phyloP scores from a whole-genome alignment of 345 rosid species.

The Garcia nutans region DNA sequence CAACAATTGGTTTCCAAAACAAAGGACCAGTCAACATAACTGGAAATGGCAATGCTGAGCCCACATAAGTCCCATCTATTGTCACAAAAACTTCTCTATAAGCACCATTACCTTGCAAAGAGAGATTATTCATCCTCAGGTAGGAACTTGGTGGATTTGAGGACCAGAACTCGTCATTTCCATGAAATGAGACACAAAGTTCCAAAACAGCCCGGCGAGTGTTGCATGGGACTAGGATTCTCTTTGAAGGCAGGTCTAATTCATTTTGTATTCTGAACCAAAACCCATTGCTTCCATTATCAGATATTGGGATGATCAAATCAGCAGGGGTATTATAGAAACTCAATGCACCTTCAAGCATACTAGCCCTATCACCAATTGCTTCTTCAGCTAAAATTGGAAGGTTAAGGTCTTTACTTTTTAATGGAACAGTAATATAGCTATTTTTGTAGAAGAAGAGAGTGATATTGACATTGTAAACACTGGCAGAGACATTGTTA shows the following conservation, averaged over 20 bases:
- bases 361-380: not conserved
- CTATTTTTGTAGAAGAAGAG: conserved; percentile 9
- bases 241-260: not conserved
- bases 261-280: conserved; percentile 21
- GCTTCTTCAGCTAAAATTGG: not conserved
- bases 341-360: not conserved
- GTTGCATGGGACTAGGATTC: conserved; percentile 20
- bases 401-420: not conserved
- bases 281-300: conserved; percentile 4
- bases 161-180: conserved; percentile 26
- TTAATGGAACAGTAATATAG: not conserved
- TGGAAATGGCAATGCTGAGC: conserved; percentile 19
- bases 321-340: conserved; percentile 10
- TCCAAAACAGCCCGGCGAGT: conserved; percentile 22
- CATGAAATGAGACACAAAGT: conserved; percentile 28
- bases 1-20: conserved; percentile 19
- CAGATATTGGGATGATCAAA: conserved; percentile 21
- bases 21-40: conserved; percentile 16
- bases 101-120: conserved; percentile 6
- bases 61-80: conserved; percentile 20
- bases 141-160: conserved; percentile 5
- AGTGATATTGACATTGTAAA: conserved; percentile 17
- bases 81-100: conserved; percentile 27
- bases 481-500: conserved; percentile 1
- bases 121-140: conserved; percentile 1